Evolutionary conservation across 208 protist genomes (phyloP), one percentile per base, ranked within the genome.

Genomic region (Plasmodiophora brassicae): DNA sequence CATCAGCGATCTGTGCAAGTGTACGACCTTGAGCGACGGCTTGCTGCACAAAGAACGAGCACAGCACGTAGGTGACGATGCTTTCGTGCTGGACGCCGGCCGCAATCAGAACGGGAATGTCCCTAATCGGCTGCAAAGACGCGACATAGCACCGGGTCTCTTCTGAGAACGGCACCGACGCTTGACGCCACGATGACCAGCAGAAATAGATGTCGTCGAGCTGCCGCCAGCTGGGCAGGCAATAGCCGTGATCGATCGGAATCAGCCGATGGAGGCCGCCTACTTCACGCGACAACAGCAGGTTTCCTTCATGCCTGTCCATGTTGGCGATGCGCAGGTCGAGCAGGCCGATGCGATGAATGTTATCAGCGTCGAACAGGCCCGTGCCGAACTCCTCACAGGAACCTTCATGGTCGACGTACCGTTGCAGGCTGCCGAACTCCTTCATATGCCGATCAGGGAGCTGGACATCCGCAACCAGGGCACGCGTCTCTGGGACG

Each of bases 301-400:
- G 5, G 41, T 78, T 78, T 8, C 65, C 65, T 78, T 78, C 65
- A 78, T 78, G 65, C 5, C 65, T n/a, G n/a, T 78, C 65, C 32
- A n/a, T 44, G 41, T 78, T 78, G 65, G 14, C 65, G n/a, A 78
- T 78, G 5, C 65, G 65, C 20, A 78, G 65, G 41, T 78, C 65
- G n/a, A 78, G n/a, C 5, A 78, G n/a, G 14, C 14, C 65, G n/a
- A 78, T 78, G 5, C 65, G 65, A 32, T 78, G 65, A 38, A 78
- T 78, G n/a, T 78, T 78, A 32, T 78, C 65, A 78, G n/a, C 65
- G 5, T 78, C 65, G n/a, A 78, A 78, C n/a, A 78, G n/a, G n/a
- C 32, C 32, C n/a, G 65, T 44, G 5, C 65, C 65, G 41, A 44
- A 78, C n/a, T 78, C 65, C 41, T 78, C 65, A 32, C 65, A 78